Evolutionary conservation across 352 stramenopile species (phyloP), one percentile per base, ranked within the genome.

Genomic region (Plasmopara viticola): DNA sequence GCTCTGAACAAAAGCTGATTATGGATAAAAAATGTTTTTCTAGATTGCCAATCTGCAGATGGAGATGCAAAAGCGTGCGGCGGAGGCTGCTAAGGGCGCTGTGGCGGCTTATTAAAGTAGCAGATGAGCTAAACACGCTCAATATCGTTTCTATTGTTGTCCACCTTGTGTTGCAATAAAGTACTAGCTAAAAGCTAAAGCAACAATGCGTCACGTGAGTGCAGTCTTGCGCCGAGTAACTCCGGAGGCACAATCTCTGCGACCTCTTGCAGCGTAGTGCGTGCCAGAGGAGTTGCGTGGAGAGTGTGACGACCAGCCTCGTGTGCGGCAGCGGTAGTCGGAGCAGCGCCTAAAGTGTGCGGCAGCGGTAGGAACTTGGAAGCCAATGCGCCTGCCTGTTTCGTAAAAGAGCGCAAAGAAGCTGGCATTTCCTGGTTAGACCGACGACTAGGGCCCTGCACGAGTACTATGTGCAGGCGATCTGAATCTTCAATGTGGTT

Each of bases 401-500:
- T 56, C 31, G 51, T 48, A 60, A 85, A 84, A 5, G 74, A 65
- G 4, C 47, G 49, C 29, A 93, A 46, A 20, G 79, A 86, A 33
- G 18, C 55, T 0, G 80, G 78, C 44, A 92, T 63, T 30, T 52
- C 37, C 33, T 74, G 38, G 48, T 90, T 84, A 1, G 79, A 95
- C 30, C 87, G 85, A 25, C 87, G 80, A 59, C 86, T 96, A 0
- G 83, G 53, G 28, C 96, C 96, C 67, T 99, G 95, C 1, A 99
- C 86, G n/a, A 99, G 77, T 30, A 99, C 93, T 18, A 98, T 61
- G 53, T 97, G 87, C 30, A 97, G 74, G 12, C 86, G 88, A 33
- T 96, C 95, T 38, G 93, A 72, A 68, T 99, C 90, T 50, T 97
- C 84, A 8, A 85, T 65, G 18, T 65, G 49, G 48, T 98, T 98